Percentiles rank a stretch among this genome's conserved stretches.
These are phyloP conservation scores for Eucalyptus sp. DNA, from an alignment of 345 rosid genomes.

Conservation along the genomic window DNA sequence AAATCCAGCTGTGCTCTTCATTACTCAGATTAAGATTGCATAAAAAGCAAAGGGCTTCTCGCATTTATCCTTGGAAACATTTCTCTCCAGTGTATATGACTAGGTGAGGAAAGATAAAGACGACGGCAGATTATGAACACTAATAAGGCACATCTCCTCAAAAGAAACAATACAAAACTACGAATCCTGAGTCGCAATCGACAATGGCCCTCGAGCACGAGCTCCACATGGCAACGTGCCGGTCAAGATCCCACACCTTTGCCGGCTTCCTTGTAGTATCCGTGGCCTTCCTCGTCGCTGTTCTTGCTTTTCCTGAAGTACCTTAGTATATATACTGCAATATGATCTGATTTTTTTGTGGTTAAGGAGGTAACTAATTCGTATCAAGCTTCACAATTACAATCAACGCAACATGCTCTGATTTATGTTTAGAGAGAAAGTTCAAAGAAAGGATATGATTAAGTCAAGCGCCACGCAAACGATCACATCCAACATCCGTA, in stretches of 20 bases:
- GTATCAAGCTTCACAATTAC: neutral
- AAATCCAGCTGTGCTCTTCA: neutral
- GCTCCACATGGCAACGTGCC: neutral
- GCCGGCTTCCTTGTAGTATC: conserved; percentile 32
- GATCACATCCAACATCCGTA: conserved; percentile 30
- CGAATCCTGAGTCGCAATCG: neutral
- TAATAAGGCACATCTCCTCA: neutral
- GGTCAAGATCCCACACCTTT: conserved; percentile 14
- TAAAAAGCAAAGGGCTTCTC: neutral
- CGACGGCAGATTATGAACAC: neutral
- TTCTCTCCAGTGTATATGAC: neutral
- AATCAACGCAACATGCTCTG: neutral
- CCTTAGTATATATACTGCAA: conserved; percentile 78
- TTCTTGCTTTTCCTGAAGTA: conserved; percentile 7
- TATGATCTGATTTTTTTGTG: conserved; percentile 36
- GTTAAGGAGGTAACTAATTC: conserved; percentile 13
- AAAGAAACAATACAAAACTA: neutral
- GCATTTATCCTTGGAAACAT: neutral
- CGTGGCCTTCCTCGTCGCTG: conserved; percentile 11
- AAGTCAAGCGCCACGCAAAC: conserved; percentile 75
- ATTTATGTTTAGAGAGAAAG: neutral
- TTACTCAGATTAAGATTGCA: neutral
- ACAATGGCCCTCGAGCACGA: neutral
- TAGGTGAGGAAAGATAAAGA: neutral
- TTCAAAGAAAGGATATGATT: conserved; percentile 59